Percentiles rank a stretch among this genome's conserved stretches.
Evolutionary conservation across 1,139 yeast species (phyloP).

Genomic region (Meyerozyma smithsonii): DNA sequence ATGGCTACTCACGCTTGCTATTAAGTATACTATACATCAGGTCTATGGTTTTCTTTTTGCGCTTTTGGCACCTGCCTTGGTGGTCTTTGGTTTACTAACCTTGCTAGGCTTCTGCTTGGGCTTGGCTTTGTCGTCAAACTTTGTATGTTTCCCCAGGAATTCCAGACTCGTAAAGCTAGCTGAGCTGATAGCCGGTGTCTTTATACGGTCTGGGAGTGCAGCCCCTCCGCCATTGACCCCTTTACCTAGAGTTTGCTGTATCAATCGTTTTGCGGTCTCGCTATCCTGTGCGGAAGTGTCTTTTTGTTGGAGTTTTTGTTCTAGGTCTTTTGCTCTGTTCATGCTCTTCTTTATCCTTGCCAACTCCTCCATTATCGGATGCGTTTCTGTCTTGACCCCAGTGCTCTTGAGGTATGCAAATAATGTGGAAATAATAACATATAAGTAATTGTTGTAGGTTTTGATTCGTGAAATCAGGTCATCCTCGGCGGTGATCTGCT

Average conservation of each 20-base stretch:
- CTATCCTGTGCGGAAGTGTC: constrained; percentile 18
- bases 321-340: constrained; percentile 51
- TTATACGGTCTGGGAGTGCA: constrained; percentile 21
- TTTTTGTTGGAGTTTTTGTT: constrained; percentile 15
- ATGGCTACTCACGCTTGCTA: too few species aligned
- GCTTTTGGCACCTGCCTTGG: not conserved
- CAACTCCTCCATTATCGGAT: constrained; percentile 67
- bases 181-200: constrained; percentile 55
- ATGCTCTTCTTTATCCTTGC: constrained; percentile 66
- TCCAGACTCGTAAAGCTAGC: constrained; percentile 32
- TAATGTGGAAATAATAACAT: constrained; percentile 41
- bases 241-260: constrained; percentile 43
- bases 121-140: constrained; percentile 29
- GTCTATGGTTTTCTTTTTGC: constrained; percentile 9
- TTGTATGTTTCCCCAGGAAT: constrained; percentile 52
- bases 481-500: constrained; percentile 24
- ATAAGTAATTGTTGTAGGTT: constrained; percentile 37
- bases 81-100: constrained; percentile 4
- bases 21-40: not conserved
- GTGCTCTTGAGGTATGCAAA: constrained; percentile 56
- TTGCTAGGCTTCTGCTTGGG: constrained; percentile 4
- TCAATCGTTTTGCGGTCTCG: constrained; percentile 38
- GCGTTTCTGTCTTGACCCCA: constrained; percentile 55
- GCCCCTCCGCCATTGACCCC: constrained; percentile 26
- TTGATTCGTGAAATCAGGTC: constrained; percentile 34